Conservation (phyloP, 2,329 filamentous ascomycete species). For the Lasiodiplodia theobromae region DNA sequence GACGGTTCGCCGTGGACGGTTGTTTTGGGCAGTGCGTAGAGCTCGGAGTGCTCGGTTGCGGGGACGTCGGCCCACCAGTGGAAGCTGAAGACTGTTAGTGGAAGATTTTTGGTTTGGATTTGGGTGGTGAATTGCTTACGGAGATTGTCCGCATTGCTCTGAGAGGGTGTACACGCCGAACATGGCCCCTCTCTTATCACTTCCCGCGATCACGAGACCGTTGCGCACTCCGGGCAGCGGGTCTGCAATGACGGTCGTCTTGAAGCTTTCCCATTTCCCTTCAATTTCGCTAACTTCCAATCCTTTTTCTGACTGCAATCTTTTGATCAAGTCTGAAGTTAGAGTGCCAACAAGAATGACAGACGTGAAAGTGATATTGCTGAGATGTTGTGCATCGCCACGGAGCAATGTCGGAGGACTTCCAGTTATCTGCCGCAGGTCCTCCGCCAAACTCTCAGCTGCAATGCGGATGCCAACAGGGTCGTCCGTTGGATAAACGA, state of each 20-base stretch:
- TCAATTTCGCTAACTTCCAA: not conserved
- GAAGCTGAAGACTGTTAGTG: constrained; percentile 12
- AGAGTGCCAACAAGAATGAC: not conserved
- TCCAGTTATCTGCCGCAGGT: constrained; percentile 35
- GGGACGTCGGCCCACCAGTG: constrained; percentile 34
- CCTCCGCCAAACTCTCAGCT: constrained; percentile 32
- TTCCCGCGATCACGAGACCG: constrained; percentile 33
- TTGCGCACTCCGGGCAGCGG: not conserved
- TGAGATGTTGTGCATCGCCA: not conserved
- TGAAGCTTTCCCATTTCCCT: constrained; percentile 2
- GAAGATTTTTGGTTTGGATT: too few species aligned
- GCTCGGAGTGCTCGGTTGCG: constrained; percentile 21
- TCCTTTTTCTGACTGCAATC: not conserved
- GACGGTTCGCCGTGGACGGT: constrained; percentile 31
- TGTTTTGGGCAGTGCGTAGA: constrained; percentile 27
- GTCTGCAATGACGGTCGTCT: not conserved
- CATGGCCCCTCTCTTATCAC: constrained; percentile 36
- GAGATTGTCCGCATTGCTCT: constrained; percentile 35
- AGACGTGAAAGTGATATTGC: not conserved
- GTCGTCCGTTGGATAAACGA: constrained; percentile 33
- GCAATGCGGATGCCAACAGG: constrained; percentile 34
- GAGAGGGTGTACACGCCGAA: constrained; percentile 35
- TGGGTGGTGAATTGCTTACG: too few species aligned
- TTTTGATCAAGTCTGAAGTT: not conserved
- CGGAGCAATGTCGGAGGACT: not conserved